phyloP scores from a whole-genome alignment of 2,329 filamentous ascomycete species.

The Aspergillus ochraceus region DNA sequence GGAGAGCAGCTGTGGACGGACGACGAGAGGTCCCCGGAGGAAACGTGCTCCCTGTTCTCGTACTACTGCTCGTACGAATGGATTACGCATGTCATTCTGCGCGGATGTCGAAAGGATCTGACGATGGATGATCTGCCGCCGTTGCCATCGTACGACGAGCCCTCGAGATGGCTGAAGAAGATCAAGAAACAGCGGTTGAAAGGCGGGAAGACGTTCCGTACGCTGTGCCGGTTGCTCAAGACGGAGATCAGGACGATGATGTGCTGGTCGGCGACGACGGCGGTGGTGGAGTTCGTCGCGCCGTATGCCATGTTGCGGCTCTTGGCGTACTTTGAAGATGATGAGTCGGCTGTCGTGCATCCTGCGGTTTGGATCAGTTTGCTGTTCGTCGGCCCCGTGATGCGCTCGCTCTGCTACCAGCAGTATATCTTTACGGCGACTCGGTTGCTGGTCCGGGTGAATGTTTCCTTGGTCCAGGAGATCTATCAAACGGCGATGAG shows the following conservation, averaged over 20 bases:
- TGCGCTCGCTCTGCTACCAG: slow-evolving; percentile 54
- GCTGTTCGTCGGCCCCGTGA: slow-evolving; percentile 53
- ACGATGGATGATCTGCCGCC: slow-evolving; percentile 34
- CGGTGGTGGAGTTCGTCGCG: slow-evolving; percentile 50
- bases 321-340: slow-evolving; percentile 52
- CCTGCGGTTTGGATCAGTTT: slow-evolving; percentile 57
- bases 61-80: slow-evolving; percentile 36
- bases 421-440: slow-evolving; percentile 61
- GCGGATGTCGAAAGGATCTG: slow-evolving; percentile 29
- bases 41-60: slow-evolving; percentile 34
- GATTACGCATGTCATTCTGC: slow-evolving; percentile 32
- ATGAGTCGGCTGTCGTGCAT: slow-evolving; percentile 45
- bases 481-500: slow-evolving; percentile 57
- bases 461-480: slow-evolving; percentile 59
- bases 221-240: slow-evolving; percentile 25
- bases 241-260: slow-evolving; percentile 28
- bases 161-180: slow-evolving; percentile 25
- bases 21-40: slow-evolving; percentile 25
- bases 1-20: slow-evolving; percentile 4
- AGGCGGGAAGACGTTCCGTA: slow-evolving; percentile 29
- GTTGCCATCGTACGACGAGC: slow-evolving; percentile 32
- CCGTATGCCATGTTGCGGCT: slow-evolving; percentile 57
- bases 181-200: slow-evolving; percentile 25
- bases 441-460: slow-evolving; percentile 57
- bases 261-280: slow-evolving; percentile 24